phyloP scores from a whole-genome alignment of 2,329 filamentous ascomycete species.

The Bretziella fagacearum region DNA sequence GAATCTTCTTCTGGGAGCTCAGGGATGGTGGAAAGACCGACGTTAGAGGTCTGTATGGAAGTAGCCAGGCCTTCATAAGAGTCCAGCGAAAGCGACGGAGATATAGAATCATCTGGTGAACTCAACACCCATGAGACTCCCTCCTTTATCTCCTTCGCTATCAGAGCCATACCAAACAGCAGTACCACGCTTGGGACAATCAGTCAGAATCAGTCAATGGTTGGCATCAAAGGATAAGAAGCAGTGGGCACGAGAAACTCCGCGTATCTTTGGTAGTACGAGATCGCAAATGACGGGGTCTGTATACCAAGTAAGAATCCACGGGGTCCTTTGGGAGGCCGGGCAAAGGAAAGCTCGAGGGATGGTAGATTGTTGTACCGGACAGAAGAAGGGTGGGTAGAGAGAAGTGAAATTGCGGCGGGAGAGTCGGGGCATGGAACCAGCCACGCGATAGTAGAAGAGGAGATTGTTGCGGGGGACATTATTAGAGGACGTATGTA shows the following conservation, averaged over 20 bases:
- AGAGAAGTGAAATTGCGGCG: background rate
- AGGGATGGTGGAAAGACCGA: too few species aligned
- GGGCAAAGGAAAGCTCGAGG: constrained; percentile 24
- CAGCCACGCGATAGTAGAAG: background rate
- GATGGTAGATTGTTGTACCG: constrained; percentile 17
- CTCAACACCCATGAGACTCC: background rate
- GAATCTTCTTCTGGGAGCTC: too few species aligned
- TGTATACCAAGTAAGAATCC: constrained; percentile 25
- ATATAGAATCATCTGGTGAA: background rate
- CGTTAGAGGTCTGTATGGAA: too few species aligned
- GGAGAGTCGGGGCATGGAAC: background rate
- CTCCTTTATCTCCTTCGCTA: constrained; percentile 22
- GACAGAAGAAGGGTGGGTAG: background rate
- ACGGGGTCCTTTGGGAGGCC: constrained; percentile 21
- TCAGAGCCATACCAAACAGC: constrained; percentile 28
- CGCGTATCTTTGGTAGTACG: constrained; percentile 22
- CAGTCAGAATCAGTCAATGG: constrained; percentile 24
- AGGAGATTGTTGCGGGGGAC: too few species aligned
- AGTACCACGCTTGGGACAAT: constrained; percentile 24
- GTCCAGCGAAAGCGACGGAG: too few species aligned
- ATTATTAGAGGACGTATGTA: too few species aligned
- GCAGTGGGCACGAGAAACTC: constrained; percentile 24
- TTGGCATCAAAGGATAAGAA: constrained; percentile 25
- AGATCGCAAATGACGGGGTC: constrained; percentile 24
- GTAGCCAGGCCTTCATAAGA: too few species aligned